phyloP scores from a whole-genome alignment of 1,139 yeast genomes.

The Sugiyamaella grinbergsii region DNA sequence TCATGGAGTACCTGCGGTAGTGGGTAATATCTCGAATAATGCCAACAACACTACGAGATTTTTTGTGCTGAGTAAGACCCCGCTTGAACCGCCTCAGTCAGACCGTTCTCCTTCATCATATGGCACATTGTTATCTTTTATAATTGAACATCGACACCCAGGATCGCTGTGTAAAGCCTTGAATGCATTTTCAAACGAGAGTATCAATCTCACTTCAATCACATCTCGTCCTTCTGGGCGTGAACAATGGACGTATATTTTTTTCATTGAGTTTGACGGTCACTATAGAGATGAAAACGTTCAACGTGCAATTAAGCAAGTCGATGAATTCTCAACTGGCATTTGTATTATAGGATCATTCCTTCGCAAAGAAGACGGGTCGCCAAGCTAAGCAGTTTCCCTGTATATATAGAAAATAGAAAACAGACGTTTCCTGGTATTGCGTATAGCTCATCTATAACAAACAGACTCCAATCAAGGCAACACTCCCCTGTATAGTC shows the following conservation, averaged over 20 bases:
- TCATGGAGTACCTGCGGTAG: constrained; percentile 58
- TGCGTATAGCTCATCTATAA: too few species aligned
- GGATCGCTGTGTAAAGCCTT: constrained; percentile 76
- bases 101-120: constrained; percentile 19
- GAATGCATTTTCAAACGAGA: constrained; percentile 55
- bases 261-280: constrained; percentile 66
- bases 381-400: constrained; percentile 3
- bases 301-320: constrained; percentile 27
- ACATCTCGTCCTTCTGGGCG: constrained; percentile 67
- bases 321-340: constrained; percentile 27
- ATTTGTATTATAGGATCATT: constrained; percentile 31
- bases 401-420: constrained; percentile 2
- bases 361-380: constrained; percentile 14
- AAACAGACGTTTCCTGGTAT: not conserved
- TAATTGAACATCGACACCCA: constrained; percentile 62
- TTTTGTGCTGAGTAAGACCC: constrained; percentile 54
- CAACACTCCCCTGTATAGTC: too few species aligned
- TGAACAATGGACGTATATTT: constrained; percentile 80
- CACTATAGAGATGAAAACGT: constrained; percentile 31
- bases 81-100: not conserved
- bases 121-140: constrained; percentile 64
- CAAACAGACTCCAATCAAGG: too few species aligned
- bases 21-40: constrained; percentile 65
- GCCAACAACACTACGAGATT: constrained; percentile 82
- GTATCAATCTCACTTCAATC: constrained; percentile 70